phyloP scores from a whole-genome alignment of 371 early-diverging fungal genomes.

The Batrachochytrium dendrobatidis region DNA sequence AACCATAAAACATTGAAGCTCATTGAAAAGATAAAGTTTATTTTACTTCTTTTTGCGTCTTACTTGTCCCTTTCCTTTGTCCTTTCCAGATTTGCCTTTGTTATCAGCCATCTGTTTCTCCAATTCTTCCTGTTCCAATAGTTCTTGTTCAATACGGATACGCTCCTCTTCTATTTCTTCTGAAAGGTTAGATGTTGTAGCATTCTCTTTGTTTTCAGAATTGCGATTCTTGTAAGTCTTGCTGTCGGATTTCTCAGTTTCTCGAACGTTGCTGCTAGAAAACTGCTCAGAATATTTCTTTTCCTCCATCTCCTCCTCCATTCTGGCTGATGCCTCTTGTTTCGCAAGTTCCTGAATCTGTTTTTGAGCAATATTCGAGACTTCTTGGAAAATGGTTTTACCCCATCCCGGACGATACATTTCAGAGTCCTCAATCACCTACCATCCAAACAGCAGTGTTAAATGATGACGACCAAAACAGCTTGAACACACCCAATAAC shows the following conservation, averaged over 20 bases:
- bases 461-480: neutral
- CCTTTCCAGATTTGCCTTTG: neutral
- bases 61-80: neutral
- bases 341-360: slow-evolving; percentile 18
- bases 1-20: too few relatives aligned
- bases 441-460: neutral
- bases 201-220: too few relatives aligned
- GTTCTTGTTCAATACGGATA: neutral
- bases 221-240: slow-evolving; percentile 3
- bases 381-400: slow-evolving; percentile 73
- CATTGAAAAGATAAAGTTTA: too few relatives aligned
- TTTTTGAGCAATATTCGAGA: slow-evolving; percentile 57
- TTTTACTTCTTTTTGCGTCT: too few relatives aligned
- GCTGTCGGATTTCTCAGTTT: slow-evolving; percentile 12
- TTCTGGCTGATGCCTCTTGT: slow-evolving; percentile 8
- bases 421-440: slow-evolving; percentile 39
- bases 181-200: neutral
- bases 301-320: slow-evolving; percentile 12
- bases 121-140: neutral
- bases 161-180: neutral
- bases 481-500: neutral
- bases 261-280: slow-evolving; percentile 4
- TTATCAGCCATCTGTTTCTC: neutral
- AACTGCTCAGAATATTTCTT: slow-evolving; percentile 12
- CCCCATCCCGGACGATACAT: slow-evolving; percentile 64